Evolutionary conservation across 768 basidiomycete species (phyloP).

Genomic region (Suillus cothurnatus): DNA sequence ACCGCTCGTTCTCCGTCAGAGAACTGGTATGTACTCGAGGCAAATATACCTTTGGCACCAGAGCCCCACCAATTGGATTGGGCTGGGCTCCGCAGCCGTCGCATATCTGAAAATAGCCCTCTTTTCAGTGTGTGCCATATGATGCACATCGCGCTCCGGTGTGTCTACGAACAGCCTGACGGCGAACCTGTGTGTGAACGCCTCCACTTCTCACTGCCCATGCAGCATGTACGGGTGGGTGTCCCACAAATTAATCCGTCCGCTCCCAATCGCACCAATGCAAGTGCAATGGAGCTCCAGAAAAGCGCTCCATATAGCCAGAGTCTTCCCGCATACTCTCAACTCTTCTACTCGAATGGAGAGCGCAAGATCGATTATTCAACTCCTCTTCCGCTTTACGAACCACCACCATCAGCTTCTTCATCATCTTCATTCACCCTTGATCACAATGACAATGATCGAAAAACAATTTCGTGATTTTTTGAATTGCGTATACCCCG

Average conservation of each 20-base stretch:
- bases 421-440: slow-evolving; percentile 10
- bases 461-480: slow-evolving; percentile 11
- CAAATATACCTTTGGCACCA: slow-evolving; percentile 22
- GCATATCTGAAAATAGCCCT: slow-evolving; percentile 53
- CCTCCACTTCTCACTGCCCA: slow-evolving; percentile 47
- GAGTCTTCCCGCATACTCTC: slow-evolving; percentile 73
- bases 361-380: slow-evolving; percentile 71
- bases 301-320: slow-evolving; percentile 25
- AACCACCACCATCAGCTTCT: slow-evolving; percentile 34
- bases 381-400: slow-evolving; percentile 65
- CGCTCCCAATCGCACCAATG: slow-evolving; percentile 10
- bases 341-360: slow-evolving; percentile 74
- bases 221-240: slow-evolving; percentile 53
- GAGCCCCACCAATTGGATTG: slow-evolving; percentile 25
- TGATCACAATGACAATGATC: slow-evolving; percentile 9
- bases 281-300: slow-evolving; percentile 8
- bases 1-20: slow-evolving; percentile 12
- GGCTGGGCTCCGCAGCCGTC: slow-evolving; percentile 33
- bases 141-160: slow-evolving; percentile 52
- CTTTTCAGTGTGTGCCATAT: slow-evolving; percentile 60
- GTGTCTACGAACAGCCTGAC: slow-evolving; percentile 53
- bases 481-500: background rate
- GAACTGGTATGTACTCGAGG: slow-evolving; percentile 30
- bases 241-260: background rate
- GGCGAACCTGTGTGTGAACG: slow-evolving; percentile 27